Conservation (phyloP, 2,329 filamentous ascomycete species). For the Alternaria sp. region DNA sequence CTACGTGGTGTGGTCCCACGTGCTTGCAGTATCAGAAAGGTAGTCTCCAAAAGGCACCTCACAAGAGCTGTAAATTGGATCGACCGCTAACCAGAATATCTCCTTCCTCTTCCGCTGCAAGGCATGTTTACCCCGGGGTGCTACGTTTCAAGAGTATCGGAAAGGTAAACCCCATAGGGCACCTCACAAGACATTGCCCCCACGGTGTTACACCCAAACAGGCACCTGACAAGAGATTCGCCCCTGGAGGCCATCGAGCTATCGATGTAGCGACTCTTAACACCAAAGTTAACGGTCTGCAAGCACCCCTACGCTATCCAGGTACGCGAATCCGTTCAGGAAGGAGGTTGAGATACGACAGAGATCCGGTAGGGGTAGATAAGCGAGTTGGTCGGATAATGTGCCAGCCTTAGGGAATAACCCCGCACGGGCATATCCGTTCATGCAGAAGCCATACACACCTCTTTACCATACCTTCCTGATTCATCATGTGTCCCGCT, state of each 20-base stretch:
- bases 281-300: constrained; percentile 8
- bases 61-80: constrained; percentile 13
- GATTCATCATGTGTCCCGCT: constrained; percentile 18
- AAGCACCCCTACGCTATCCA: constrained; percentile 12
- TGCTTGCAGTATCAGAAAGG: constrained; percentile 14
- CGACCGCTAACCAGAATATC: constrained; percentile 5
- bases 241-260: constrained; percentile 4
- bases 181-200: constrained; percentile 2
- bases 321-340: constrained; percentile 6
- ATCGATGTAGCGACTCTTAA: constrained; percentile 16
- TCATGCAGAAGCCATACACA: constrained; percentile 21
- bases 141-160: constrained; percentile 14
- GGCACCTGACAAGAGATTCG: constrained; percentile 21
- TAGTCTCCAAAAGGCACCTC: constrained; percentile 17
- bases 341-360: constrained; percentile 27
- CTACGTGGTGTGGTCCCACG: constrained; percentile 5
- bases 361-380: constrained; percentile 10
- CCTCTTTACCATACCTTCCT: constrained; percentile 26
- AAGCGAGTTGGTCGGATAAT: background rate
- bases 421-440: constrained; percentile 17
- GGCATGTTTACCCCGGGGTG: background rate
- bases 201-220: constrained; percentile 15
- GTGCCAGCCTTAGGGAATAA: constrained; percentile 10
- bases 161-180: constrained; percentile 14
- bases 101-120: constrained; percentile 26